Percentiles rank a stretch among this genome's conserved stretches.
Conservation (phyloP, 441 rosid genomes). For the Pelargonium australe region DNA sequence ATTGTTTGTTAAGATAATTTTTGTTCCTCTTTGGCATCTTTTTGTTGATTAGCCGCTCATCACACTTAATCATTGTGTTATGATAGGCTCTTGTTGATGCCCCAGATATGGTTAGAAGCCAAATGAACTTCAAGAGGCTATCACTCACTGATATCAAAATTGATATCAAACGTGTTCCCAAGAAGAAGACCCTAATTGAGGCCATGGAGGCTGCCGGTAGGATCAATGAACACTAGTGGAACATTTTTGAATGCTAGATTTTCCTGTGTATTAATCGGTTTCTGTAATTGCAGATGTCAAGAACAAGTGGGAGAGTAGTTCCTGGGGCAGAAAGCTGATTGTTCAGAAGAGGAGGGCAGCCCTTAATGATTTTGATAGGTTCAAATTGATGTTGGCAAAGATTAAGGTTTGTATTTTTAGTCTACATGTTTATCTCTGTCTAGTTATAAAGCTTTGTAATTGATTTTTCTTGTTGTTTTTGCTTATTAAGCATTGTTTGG, state of each 20-base stretch:
- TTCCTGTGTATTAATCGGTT: too few relatives aligned
- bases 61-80: too few relatives aligned
- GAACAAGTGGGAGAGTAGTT: conserved; percentile 81
- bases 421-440: neutral
- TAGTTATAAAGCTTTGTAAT: too few relatives aligned
- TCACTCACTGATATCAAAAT: conserved; percentile 69
- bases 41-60: too few relatives aligned
- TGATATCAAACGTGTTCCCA: conserved; percentile 66
- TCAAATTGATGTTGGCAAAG: conserved; percentile 83
- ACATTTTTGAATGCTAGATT: too few relatives aligned
- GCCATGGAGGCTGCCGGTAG: conserved; percentile 94
- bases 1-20: too few relatives aligned
- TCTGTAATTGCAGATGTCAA: conserved; percentile 50
- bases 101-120: conserved; percentile 84
- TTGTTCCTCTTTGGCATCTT: too few relatives aligned
- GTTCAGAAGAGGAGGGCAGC: conserved; percentile 75
- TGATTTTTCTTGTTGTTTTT: conserved; percentile 16
- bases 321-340: conserved; percentile 83
- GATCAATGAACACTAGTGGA: too few relatives aligned
- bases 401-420: conserved; percentile 82
- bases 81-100: too few relatives aligned
- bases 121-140: conserved; percentile 81
- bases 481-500: neutral
- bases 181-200: conserved; percentile 68
- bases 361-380: conserved; percentile 74